Evolutionary conservation across 768 basidiomycete genomes (phyloP).

Genomic region (Calocybe gangraenosa): DNA sequence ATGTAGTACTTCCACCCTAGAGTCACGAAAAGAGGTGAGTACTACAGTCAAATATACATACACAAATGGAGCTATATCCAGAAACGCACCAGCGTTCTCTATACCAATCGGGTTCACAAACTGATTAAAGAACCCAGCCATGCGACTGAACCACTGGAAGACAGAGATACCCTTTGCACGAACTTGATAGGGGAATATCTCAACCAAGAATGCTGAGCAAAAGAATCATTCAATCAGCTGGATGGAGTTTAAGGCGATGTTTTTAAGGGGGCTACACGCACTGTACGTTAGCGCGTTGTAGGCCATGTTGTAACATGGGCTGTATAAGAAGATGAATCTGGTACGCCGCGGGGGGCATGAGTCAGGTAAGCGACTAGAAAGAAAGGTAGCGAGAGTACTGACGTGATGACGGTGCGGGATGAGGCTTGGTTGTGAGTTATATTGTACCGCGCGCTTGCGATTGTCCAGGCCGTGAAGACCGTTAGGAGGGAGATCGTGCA

Average conservation of each 20-base stretch:
- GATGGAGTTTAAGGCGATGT: too few species aligned
- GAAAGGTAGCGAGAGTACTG: slow-evolving; percentile 11
- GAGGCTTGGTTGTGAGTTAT: slow-evolving; percentile 37
- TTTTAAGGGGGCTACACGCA: slow-evolving; percentile 8
- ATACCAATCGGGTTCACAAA: slow-evolving; percentile 67
- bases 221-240: slow-evolving; percentile 33
- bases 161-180: slow-evolving; percentile 59
- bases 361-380: neutral
- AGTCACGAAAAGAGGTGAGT: neutral
- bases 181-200: slow-evolving; percentile 61
- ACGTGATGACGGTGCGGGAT: slow-evolving; percentile 49
- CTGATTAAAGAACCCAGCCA: slow-evolving; percentile 59
- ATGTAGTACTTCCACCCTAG: slow-evolving; percentile 58
- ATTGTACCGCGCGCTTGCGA: slow-evolving; percentile 45
- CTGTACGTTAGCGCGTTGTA: slow-evolving; percentile 57
- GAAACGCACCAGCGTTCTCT: slow-evolving; percentile 35
- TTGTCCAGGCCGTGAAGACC: slow-evolving; percentile 53
- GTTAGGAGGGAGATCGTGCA: slow-evolving; percentile 43
- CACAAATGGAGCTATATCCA: neutral
- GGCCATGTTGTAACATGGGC: slow-evolving; percentile 50
- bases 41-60: neutral
- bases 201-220: slow-evolving; percentile 58
- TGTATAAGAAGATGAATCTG: slow-evolving; percentile 56
- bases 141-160: slow-evolving; percentile 55
- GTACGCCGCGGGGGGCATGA: neutral